phyloP scores from a whole-genome alignment of 805 yeast species.

The Cyberlindnera suaveolens region DNA sequence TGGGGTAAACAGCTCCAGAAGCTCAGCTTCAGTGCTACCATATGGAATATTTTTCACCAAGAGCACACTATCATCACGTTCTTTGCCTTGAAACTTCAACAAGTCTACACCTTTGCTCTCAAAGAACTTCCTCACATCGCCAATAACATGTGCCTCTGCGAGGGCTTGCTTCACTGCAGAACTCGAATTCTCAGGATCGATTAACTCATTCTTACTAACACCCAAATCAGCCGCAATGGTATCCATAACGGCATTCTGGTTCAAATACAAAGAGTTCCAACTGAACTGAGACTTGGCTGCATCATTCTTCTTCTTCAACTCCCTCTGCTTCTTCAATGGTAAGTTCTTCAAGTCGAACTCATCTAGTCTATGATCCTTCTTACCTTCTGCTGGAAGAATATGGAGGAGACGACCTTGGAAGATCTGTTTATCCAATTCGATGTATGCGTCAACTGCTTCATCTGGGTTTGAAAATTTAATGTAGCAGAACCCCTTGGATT shows the following conservation, averaged over 20 bases:
- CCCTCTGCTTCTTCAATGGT: constrained; percentile 88
- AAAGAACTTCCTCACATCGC: constrained; percentile 83
- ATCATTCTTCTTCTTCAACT: constrained; percentile 72
- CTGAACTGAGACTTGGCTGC: constrained; percentile 85
- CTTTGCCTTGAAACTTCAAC: constrained; percentile 55
- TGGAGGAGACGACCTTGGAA: constrained; percentile 93
- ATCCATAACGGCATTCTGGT: constrained; percentile 85
- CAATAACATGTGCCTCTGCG: constrained; percentile 94
- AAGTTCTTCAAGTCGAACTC: constrained; percentile 87
- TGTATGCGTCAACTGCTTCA: constrained; percentile 73
- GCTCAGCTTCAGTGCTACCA: constrained; percentile 75
- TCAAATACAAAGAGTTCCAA: constrained; percentile 93
- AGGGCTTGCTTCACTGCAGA: constrained; percentile 95
- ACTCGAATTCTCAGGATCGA: constrained; percentile 79
- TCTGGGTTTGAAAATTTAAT: constrained; percentile 60
- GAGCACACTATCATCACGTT: constrained; percentile 74
- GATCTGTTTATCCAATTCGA: constrained; percentile 73
- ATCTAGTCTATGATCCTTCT: constrained; percentile 77
- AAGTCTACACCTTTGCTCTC: constrained; percentile 83
- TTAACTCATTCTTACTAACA: constrained; percentile 69
- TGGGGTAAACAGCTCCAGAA: constrained; percentile 74
- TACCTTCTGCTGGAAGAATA: constrained; percentile 77
- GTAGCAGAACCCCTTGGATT: constrained; percentile 90
- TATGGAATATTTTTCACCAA: constrained; percentile 87
- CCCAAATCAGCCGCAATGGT: constrained; percentile 85